These are phyloP conservation scores for Ustilago hordei DNA, from an alignment of 1,284 basidiomycete species.

Conservation along the genomic window DNA sequence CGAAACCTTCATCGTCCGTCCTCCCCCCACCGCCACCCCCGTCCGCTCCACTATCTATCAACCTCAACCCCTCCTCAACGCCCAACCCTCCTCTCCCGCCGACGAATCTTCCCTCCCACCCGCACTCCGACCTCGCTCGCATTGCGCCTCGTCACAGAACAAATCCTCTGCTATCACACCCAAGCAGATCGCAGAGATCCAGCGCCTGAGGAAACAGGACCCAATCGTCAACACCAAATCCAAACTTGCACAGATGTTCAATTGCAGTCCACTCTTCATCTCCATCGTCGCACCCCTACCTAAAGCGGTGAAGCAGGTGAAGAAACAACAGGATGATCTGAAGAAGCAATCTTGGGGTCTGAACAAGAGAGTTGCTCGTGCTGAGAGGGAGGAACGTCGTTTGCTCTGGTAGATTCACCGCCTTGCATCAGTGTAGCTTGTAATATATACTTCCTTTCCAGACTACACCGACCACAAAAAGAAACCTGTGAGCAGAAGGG, in stretches of 20 bases:
- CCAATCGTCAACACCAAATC: slow-evolving; percentile 55
- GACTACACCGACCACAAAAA: neutral
- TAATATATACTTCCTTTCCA: neutral
- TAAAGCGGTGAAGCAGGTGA: slow-evolving; percentile 45
- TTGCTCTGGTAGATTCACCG: slow-evolving; percentile 43
- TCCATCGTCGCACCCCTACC: slow-evolving; percentile 62
- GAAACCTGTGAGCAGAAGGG: too few relatives aligned
- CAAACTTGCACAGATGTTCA: slow-evolving; percentile 57
- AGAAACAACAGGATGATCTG: slow-evolving; percentile 45
- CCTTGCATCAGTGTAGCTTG: neutral
- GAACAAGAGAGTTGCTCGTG: slow-evolving; percentile 58
- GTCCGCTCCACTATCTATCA: slow-evolving; percentile 41
- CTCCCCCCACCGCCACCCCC: slow-evolving; percentile 50
- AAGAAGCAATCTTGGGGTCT: slow-evolving; percentile 57
- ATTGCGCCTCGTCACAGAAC: slow-evolving; percentile 6
- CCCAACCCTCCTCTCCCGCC: slow-evolving; percentile 14
- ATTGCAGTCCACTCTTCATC: slow-evolving; percentile 60
- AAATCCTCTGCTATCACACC: slow-evolving; percentile 26
- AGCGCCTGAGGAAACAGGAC: slow-evolving; percentile 53
- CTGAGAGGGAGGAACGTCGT: slow-evolving; percentile 54
- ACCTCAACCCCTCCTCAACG: slow-evolving; percentile 47
- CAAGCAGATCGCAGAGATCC: slow-evolving; percentile 60
- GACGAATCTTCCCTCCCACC: slow-evolving; percentile 39
- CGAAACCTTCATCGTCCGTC: slow-evolving; percentile 65
- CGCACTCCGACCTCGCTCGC: slow-evolving; percentile 34